A percentile compares a stretch with the other conserved stretches of the same genome.
Evolutionary conservation across 805 yeast species (phyloP).

Genomic region (Pichia scutulata): DNA sequence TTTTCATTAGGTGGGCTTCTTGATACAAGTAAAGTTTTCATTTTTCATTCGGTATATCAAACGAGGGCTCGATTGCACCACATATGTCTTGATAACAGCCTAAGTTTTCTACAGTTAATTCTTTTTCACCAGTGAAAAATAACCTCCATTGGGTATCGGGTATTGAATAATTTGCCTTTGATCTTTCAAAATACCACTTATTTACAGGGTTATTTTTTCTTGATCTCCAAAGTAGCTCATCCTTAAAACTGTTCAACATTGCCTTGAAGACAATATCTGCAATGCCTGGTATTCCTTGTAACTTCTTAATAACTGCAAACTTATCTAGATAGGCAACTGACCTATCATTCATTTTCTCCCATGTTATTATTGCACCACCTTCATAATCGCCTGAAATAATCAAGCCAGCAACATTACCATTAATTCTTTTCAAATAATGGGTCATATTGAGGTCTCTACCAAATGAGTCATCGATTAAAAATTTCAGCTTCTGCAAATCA

Average conservation of each 20-base stretch:
- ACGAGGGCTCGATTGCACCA: constrained; percentile 51
- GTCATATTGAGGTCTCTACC: constrained; percentile 56
- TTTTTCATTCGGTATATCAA: constrained; percentile 5
- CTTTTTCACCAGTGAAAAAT: constrained; percentile 33
- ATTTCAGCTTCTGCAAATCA: constrained; percentile 49
- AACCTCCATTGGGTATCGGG: constrained; percentile 32
- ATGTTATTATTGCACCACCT: constrained; percentile 88
- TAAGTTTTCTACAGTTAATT: constrained; percentile 29
- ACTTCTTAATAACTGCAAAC: constrained; percentile 75
- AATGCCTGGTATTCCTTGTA: constrained; percentile 88
- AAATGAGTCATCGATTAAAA: constrained; percentile 73
- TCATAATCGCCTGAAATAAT: constrained; percentile 91
- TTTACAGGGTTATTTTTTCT: constrained; percentile 82
- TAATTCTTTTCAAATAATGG: constrained; percentile 60
- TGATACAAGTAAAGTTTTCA: background rate
- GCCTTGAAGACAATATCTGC: constrained; percentile 90
- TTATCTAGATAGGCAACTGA: constrained; percentile 80
- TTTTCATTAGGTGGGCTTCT: background rate
- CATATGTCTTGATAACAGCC: constrained; percentile 47
- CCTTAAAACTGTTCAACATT: constrained; percentile 57
- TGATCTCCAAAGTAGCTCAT: constrained; percentile 86
- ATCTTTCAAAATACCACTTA: constrained; percentile 95
- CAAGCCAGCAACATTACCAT: constrained; percentile 60
- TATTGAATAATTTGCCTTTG: constrained; percentile 57
- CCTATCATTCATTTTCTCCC: constrained; percentile 27